Evolutionary conservation across 2,329 filamentous ascomycete species (phyloP).

Genomic region (Ascochyta fabae): DNA sequence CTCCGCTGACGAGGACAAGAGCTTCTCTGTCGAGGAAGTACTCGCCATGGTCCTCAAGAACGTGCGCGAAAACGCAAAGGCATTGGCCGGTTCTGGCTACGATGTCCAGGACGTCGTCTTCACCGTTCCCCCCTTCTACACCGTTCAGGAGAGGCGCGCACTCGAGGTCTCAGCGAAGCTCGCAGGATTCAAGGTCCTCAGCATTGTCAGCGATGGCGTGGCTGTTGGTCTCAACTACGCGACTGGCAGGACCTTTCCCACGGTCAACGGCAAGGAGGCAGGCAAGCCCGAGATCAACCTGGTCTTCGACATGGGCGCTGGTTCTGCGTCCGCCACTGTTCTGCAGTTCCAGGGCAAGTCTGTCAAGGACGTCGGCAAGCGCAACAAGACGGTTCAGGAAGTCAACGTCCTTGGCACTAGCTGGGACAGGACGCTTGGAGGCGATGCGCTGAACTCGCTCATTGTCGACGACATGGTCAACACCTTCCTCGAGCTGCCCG

Average conservation of each 20-base stretch:
- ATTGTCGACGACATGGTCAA: constrained; percentile 88
- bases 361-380: constrained; percentile 90
- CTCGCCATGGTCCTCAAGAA: constrained; percentile 96
- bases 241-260: constrained; percentile 85
- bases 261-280: constrained; percentile 71
- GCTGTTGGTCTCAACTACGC: constrained; percentile 96
- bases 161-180: constrained; percentile 83
- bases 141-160: constrained; percentile 85
- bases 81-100: constrained; percentile 76
- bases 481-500: constrained; percentile 72
- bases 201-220: constrained; percentile 85
- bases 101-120: constrained; percentile 82
- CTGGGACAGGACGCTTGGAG: constrained; percentile 89
- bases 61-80: constrained; percentile 86
- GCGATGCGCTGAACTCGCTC: constrained; percentile 84
- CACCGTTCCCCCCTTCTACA: constrained; percentile 90
- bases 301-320: constrained; percentile 97
- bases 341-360: constrained; percentile 86
- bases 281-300: constrained; percentile 89
- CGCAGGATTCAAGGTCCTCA: constrained; percentile 84
- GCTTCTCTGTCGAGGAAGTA: constrained; percentile 85
- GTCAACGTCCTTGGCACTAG: constrained; percentile 85
- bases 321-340: constrained; percentile 88
- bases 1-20: constrained; percentile 66
- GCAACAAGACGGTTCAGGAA: constrained; percentile 96